Base-by-base conservation (phyloP, 371 early-diverging fungal species). In the Mortierella sp. region DNA sequence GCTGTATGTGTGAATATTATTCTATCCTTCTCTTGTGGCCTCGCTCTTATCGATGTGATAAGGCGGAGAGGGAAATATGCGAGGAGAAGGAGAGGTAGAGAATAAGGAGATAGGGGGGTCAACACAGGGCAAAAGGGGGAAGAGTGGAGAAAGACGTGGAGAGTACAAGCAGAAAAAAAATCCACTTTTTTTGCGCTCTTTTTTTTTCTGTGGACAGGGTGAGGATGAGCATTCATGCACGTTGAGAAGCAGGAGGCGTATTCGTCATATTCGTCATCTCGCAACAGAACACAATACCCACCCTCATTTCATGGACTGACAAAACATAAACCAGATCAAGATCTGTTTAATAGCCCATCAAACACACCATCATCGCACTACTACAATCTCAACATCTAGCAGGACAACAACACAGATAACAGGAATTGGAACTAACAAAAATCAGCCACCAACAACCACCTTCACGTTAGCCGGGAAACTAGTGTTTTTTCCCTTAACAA, bases 251-350 rank as follows among this genome's bases (percentile, higher is more conserved):
- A 38, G 11, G 68, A 42, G 42, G 34, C 24, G 42, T 38, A 68
- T 68, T 68, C 68, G 68, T 68, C 68, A 68, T 68, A 42, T 68
- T 68, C 68, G 68, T 68, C 68, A 68, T 68, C 44, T 24, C 10
- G 34, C 44, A 68, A 38, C 68, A 68, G 14, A 26, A 16, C 31
- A 60, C 28, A 60, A 14, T 1, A 6, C 31, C 28, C 60, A 38
- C 38, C 1, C 9, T 31, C 38, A 63, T 34, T 34, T 1, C 42
- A 38, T 38, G 42, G 42, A 38, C 42, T 19, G 34, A 34, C 63
- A 19, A 19, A 63, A 31, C 38, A 63, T 7, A 34, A 19, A 63
- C 63, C 2, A 21, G 16, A 19, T 16, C 16, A 16, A 50, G 16
- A 16, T 50, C 16, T 50, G 50, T 13, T 14, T 16, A 50, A 50